Evolutionary conservation across 106 monocot genomes (phyloP).

Genomic region (Platanthera guangdongensis): DNA sequence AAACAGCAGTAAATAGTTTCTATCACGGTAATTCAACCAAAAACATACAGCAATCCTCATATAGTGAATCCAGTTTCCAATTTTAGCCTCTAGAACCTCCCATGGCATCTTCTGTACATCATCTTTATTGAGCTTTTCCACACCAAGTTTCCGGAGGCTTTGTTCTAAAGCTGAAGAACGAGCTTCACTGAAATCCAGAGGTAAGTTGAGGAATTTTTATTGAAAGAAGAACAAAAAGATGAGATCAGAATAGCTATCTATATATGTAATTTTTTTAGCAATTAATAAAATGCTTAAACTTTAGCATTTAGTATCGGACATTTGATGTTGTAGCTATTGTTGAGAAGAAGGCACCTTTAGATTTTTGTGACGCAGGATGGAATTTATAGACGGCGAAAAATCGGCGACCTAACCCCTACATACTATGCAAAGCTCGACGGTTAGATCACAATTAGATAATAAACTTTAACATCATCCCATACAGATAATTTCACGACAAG

Average conservation of each 20-base stretch:
- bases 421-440: too few species aligned
- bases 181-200: constrained; percentile 42
- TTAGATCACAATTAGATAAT: too few species aligned
- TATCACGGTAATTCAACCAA: neutral
- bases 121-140: constrained; percentile 83
- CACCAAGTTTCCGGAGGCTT: constrained; percentile 70
- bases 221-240: neutral
- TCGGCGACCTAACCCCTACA: too few species aligned
- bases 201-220: neutral
- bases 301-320: neutral
- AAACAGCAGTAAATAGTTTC: neutral
- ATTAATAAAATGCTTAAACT: neutral
- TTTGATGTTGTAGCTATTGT: neutral
- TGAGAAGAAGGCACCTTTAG: too few species aligned
- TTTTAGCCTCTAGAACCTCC: constrained; percentile 84
- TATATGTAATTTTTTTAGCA: neutral
- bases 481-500: too few species aligned
- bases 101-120: constrained; percentile 95
- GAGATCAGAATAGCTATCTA: neutral
- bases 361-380: too few species aligned
- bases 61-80: constrained; percentile 94
- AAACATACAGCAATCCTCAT: constrained; percentile 88
- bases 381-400: too few species aligned
- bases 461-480: too few species aligned
- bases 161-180: constrained; percentile 62